Base-by-base conservation (phyloP, 2,329 filamentous ascomycete genomes). In the Colletotrichum echinochloae region DNA sequence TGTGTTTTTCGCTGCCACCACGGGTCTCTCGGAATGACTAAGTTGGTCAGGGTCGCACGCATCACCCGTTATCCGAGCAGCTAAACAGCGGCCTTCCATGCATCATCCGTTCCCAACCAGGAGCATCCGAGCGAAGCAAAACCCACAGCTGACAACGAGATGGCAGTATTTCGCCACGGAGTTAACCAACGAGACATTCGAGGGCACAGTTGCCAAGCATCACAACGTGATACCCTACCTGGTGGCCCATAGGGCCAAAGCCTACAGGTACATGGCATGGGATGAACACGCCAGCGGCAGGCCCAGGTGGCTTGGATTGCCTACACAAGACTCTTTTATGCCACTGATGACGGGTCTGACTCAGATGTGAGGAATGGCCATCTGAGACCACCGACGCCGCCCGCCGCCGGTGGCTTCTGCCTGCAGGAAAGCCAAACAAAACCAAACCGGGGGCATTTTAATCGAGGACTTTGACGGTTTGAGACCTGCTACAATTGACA, bases 301-400 rank as follows among this genome's bases (percentile, higher is more conserved):
- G 57, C 28, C 14, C 28, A 35, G 23, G 57, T 60, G 41, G 57
- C 57, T 48, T 60, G 28, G 18, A 60, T 5, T 33, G 39, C 37
- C 9, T 33, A 49, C 37, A 44, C 44, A 49, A 33, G 57, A 51
- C 30, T 60, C n/a, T 20, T 59, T 26, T 12, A 30, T 16, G 52
- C 37, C 28, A 33, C 57, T 37, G 57, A 49, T 60, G 57, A 60
- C 57, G n/a, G 33, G n/a, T 60, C 57, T 60, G 57, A 51, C 57
- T 60, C 57, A 51, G 57, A 49, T 37, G 23, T 30, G 20, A 35
- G 14, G 30, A 51, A 26, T 44, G 37, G 20, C 9, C 26, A 33
- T 46, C 57, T 60, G 44, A 48, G 46, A 48, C 44, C 48, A 18
- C 8, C 41, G 20, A 11, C 57, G 37, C 57, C 44, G n/a, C 30